Evolutionary conservation across 495 filamentous ascomycete genomes (phyloP), one percentile per base, ranked within the genome.

Genomic region (Chaetomium fimeti): DNA sequence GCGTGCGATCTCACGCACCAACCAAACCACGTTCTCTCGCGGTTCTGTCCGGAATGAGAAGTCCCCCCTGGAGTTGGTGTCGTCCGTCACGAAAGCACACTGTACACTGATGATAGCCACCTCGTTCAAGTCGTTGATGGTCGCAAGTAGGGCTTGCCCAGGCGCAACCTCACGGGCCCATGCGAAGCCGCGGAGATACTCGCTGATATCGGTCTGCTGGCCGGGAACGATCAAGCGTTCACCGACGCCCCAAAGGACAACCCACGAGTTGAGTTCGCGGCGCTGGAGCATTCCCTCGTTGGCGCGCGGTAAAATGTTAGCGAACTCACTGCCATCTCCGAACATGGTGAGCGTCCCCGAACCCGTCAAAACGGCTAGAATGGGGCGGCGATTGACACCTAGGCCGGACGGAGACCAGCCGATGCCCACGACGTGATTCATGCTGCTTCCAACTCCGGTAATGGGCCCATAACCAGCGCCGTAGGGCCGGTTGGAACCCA

Each of bases 401-500:
- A 82, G 68, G 1, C 78, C 78, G 5, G 72, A 70, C 0, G 80
- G 80, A 12, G 78, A 81, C 80, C 80, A 83, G 20, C 63, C 73
- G 47, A 82, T 62, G 8, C 67, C 52, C 0, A 83, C 76, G 27
- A 80, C 75, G 42, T 82, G 79, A 61, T 79, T 80, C 74, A 83
- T 75, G 20, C 77, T 78, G 57, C 77, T 79, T 7, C 79, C 80
- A 5, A 74, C 71, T 20, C 78, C 74, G 1, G 77, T 76, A 36
- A 83, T 72, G 11, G 70, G 63, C 9, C 78, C 77, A n/a, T 70
- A 69, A 6, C 80, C 80, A 13, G 76, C 77, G 7, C 79, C 79
- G 24, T 72, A 75, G 5, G 77, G 72, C 16, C 68, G 64, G 24
- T 72, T 69, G 49, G 57, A 58, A 12, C 65, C 65, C 16, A 60